phyloP scores from a whole-genome alignment of 1,284 basidiomycete genomes.

The Melampsora larici-populina region DNA sequence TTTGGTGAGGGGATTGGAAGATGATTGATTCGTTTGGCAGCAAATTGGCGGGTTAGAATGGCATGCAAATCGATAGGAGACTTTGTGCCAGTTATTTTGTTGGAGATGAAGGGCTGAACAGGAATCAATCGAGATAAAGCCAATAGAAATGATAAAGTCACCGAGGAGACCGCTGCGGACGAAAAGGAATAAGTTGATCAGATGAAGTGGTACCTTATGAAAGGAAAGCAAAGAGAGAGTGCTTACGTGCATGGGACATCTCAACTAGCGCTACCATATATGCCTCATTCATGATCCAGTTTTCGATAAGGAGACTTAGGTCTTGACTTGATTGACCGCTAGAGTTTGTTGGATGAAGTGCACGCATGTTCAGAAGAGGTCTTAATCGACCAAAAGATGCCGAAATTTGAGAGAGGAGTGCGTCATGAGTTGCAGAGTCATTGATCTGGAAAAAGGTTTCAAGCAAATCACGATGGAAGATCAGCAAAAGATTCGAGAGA shows the following conservation, averaged over 20 bases:
- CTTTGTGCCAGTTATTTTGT: background rate
- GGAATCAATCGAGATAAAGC: conserved; percentile 36
- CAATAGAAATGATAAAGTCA: conserved; percentile 20
- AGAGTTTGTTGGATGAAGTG: conserved; percentile 1
- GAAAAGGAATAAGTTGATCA: background rate
- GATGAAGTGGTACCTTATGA: background rate
- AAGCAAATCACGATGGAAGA: background rate
- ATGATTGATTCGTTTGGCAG: conserved; percentile 21
- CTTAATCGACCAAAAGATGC: conserved; percentile 30
- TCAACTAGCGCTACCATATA: conserved; percentile 39
- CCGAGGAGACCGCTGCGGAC: conserved; percentile 19
- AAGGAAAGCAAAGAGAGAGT: background rate
- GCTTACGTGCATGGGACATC: conserved; percentile 17
- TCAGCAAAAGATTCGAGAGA: background rate
- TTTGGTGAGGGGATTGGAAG: conserved; percentile 18
- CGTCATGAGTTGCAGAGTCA: conserved; percentile 19
- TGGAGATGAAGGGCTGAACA: conserved; percentile 35
- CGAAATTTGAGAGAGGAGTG: conserved; percentile 20
- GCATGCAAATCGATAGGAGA: conserved; percentile 29
- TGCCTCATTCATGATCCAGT: conserved; percentile 31
- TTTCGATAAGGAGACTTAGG: conserved; percentile 11
- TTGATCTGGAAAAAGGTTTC: conserved; percentile 27
- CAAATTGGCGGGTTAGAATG: conserved; percentile 34
- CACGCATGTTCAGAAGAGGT: conserved; percentile 11
- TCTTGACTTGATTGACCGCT: background rate